A percentile compares a stretch with the other conserved stretches of the same genome.
Conservation (phyloP, 768 basidiomycete species). For the Rhodocollybia butyracea region DNA sequence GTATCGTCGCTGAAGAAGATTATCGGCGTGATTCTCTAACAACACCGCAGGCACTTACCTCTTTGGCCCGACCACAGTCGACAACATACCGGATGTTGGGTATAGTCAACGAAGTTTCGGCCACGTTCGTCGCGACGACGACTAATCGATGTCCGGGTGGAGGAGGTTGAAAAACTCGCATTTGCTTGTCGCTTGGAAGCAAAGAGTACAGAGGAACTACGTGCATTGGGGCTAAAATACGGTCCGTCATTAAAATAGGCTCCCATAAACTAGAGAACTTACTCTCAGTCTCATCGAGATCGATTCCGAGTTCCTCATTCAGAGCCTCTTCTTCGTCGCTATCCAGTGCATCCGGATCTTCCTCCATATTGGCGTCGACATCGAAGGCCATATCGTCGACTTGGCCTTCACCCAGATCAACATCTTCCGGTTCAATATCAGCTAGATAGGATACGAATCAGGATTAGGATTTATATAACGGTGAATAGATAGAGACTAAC, state of each 20-base stretch:
- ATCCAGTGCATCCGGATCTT: conserved; percentile 73
- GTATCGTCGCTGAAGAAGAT: conserved; percentile 63
- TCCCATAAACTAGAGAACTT: conserved; percentile 17
- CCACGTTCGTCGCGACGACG: conserved; percentile 93
- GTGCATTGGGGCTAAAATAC: conserved; percentile 72
- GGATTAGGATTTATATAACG: background rate
- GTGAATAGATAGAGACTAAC: conserved; percentile 25
- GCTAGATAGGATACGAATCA: conserved; percentile 38
- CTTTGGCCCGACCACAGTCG: conserved; percentile 93
- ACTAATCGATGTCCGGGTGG: conserved; percentile 82
- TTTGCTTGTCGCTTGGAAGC: conserved; percentile 89
- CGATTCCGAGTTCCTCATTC: conserved; percentile 54
- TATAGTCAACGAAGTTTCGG: conserved; percentile 96
- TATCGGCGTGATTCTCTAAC: background rate
- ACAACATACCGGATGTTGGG: conserved; percentile 98
- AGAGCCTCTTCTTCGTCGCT: conserved; percentile 62
- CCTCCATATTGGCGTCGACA: conserved; percentile 59
- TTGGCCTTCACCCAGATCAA: conserved; percentile 56
- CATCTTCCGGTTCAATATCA: conserved; percentile 78
- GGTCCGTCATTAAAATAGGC: conserved; percentile 24
- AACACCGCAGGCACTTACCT: conserved; percentile 42
- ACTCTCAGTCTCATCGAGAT: conserved; percentile 69
- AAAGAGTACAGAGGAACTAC: conserved; percentile 93
- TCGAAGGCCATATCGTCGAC: conserved; percentile 59
- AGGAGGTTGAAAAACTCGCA: conserved; percentile 86